These are phyloP conservation scores for Podospora comata DNA, from an alignment of 495 filamentous ascomycete species.

Conservation along the genomic window DNA sequence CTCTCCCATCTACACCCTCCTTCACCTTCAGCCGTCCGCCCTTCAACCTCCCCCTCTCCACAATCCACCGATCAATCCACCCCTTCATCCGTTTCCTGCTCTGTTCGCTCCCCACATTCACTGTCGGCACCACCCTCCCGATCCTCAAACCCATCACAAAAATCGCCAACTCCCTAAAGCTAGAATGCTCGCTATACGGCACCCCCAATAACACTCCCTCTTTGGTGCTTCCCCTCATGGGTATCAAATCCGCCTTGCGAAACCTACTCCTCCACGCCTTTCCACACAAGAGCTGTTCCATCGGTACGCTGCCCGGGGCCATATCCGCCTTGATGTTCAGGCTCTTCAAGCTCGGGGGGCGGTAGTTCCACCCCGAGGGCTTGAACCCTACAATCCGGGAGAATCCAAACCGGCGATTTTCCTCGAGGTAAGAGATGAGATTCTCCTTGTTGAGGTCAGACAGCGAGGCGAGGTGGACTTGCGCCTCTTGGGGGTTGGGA, in stretches of 20 bases:
- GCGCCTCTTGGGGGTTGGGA: conserved; percentile 72
- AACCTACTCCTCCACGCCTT: conserved; percentile 71
- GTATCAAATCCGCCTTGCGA: conserved; percentile 59
- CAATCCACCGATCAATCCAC: conserved; percentile 86
- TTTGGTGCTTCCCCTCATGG: conserved; percentile 73
- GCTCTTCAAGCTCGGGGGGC: conserved; percentile 43
- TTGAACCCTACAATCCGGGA: conserved; percentile 85
- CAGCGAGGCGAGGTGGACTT: conserved; percentile 96
- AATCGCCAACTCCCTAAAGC: conserved; percentile 88
- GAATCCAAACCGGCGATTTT: conserved; percentile 68
- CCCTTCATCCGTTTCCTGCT: conserved; percentile 77
- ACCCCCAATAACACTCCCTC: conserved; percentile 83
- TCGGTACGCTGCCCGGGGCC: conserved; percentile 36
- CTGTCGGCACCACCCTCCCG: conserved; percentile 86
- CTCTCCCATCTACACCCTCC: conserved; percentile 29
- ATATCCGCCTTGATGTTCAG: conserved; percentile 29
- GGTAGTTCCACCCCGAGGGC: conserved; percentile 89
- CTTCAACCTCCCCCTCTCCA: conserved; percentile 68
- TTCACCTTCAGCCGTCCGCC: conserved; percentile 59
- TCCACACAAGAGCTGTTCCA: conserved; percentile 64
- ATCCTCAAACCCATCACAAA: conserved; percentile 86
- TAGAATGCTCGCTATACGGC: conserved; percentile 92
- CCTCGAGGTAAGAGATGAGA: conserved; percentile 79
- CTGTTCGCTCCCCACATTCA: conserved; percentile 72
- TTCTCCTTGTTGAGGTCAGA: conserved; percentile 89